phyloP scores from a whole-genome alignment of 306 rosid genomes.

The Citrullus amarus region DNA sequence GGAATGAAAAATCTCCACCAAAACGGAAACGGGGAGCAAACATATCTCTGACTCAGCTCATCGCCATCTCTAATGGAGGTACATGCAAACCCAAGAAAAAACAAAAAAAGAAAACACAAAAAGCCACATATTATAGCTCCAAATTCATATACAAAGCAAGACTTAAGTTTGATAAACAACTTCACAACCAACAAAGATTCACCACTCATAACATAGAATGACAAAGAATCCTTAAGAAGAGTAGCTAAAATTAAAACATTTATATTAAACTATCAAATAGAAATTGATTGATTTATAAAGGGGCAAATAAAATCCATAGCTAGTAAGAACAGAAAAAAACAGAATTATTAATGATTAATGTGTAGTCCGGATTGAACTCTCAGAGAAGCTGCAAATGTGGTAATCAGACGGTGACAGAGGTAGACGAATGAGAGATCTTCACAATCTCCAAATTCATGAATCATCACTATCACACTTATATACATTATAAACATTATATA shows the following conservation, averaged over 20 bases:
- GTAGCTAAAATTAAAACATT: background rate
- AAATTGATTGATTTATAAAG: background rate
- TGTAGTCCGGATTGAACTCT: background rate
- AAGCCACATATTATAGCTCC: background rate
- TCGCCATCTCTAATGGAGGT: background rate
- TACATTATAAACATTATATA: too few relatives aligned
- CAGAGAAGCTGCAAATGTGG: background rate
- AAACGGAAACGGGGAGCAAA: too few relatives aligned
- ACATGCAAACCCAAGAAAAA: background rate
- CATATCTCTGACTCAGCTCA: too few relatives aligned
- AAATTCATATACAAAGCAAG: background rate
- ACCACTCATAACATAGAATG: too few relatives aligned
- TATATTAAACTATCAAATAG: too few relatives aligned
- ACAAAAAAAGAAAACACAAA: background rate
- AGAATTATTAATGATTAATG: background rate
- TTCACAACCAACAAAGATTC: background rate
- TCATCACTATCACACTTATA: background rate
- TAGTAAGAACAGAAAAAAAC: too few relatives aligned
- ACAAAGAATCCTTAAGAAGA: background rate
- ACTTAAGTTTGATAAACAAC: background rate
- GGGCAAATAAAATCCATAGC: too few relatives aligned
- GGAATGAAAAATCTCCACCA: too few relatives aligned
- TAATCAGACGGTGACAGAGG: background rate
- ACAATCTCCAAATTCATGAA: background rate
- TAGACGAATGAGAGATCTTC: background rate